phyloP scores from a whole-genome alignment of 2,329 filamentous ascomycete genomes.

The Microdochium nivale region DNA sequence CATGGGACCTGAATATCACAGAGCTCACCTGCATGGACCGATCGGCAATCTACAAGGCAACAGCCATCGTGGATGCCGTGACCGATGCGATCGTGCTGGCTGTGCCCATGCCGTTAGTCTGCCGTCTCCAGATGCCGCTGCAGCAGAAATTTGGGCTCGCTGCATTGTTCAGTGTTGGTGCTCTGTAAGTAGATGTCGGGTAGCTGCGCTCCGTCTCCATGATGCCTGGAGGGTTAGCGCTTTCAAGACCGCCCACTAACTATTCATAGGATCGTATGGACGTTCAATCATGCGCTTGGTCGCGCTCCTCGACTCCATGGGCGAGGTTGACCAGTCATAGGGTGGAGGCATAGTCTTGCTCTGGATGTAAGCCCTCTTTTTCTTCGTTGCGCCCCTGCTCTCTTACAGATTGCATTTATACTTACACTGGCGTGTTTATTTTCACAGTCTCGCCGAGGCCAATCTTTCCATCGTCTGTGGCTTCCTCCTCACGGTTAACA shows the following conservation, averaged over 20 bases:
- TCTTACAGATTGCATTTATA: too few species aligned
- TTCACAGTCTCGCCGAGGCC: too few species aligned
- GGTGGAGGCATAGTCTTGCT: constrained; percentile 2
- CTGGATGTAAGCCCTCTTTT: constrained; percentile 7
- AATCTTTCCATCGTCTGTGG: too few species aligned
- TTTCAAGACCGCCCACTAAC: too few species aligned
- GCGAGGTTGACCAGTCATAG: constrained; percentile 3
- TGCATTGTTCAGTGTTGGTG: neutral
- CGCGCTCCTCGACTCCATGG: constrained; percentile 3
- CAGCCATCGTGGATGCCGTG: neutral
- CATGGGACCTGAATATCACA: constrained; percentile 1
- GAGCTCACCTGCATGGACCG: neutral
- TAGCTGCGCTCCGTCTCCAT: too few species aligned
- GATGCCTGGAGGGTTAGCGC: too few species aligned
- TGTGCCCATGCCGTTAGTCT: constrained; percentile 1
- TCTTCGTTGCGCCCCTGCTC: too few species aligned
- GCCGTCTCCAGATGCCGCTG: constrained; percentile 1
- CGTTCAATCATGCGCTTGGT: constrained; percentile 5
- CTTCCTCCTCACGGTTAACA: too few species aligned
- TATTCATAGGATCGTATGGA: constrained; percentile 1
- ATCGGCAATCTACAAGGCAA: constrained; percentile 1
- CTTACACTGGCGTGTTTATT: too few species aligned
- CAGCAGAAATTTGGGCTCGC: neutral
- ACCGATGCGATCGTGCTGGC: constrained; percentile 2
- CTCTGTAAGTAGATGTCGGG: neutral